Base-by-base conservation (phyloP, 768 basidiomycete genomes). In the Lyophyllum atratum region DNA sequence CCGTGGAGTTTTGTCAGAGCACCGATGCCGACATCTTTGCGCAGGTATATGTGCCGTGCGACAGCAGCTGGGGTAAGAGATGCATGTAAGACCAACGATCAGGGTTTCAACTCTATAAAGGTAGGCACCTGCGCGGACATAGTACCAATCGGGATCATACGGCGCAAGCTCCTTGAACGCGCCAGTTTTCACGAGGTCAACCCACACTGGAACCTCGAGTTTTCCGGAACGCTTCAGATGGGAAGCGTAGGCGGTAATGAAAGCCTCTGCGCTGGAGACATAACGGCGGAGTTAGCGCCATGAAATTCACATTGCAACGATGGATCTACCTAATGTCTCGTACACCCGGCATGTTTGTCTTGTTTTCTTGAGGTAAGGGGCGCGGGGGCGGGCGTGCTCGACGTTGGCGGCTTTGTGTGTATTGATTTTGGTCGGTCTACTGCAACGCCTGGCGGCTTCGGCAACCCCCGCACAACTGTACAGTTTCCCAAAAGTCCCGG, bases 101-200 rank as follows among this genome's bases (percentile, higher is more conserved):
- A 19, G 29, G 47, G 26, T 22, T 39, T 55, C 14, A 47, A 15
- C n/a, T 31, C 34, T 34, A n/a, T n/a, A 24, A 47, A 15, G 31
- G 55, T 40, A 84, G 87, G 72, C 70, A 97, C 95, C 95, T 78
- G 96, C 92, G 69, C 97, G 93, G 73, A 96, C 83, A 79, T 98
- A 99, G 85, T 87, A 99, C 97, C 97, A 99, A 76, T 99, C 97
- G 42, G 93, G 92, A 77, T 98, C 94, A 79, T 98, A 98, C 53
- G 97, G 97, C 52, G 95, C 96, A 59, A 97, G 92, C 79, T 99
- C 97, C 77, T 98, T 98, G 85, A 82, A 95, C 58, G 90, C 80
- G 73, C 93, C 96, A 59, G 97, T 99, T 84, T 99, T 99, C 74
- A 99, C 97, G 67, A 98, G 80, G 76, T 97, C 96, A 59, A 92